These are phyloP conservation scores for Phaeosphaeriaceae sp. DNA, from an alignment of 2,329 filamentous ascomycete species.

Conservation along the genomic window DNA sequence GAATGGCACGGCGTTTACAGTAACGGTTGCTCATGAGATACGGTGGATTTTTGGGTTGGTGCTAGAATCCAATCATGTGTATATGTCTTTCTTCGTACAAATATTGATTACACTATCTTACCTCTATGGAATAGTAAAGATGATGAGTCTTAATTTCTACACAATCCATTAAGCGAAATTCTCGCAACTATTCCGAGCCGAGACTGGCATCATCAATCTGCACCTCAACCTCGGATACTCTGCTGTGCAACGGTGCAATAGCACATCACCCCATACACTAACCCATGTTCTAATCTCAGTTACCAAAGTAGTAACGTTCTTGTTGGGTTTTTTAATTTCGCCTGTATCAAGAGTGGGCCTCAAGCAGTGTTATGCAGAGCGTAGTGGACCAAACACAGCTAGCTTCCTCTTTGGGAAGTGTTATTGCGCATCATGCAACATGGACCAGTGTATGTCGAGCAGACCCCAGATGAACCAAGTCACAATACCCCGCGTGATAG, in stretches of 20 bases:
- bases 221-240: not conserved
- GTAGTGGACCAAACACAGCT: too few relatives aligned
- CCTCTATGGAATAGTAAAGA: not conserved
- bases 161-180: slow-evolving; percentile 13
- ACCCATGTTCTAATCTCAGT: too few relatives aligned
- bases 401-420: slow-evolving; percentile 31
- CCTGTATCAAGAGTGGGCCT: not conserved
- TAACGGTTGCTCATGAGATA: not conserved
- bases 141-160: slow-evolving; percentile 10
- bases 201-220: too few relatives aligned
- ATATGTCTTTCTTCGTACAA: not conserved
- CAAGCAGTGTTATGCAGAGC: not conserved
- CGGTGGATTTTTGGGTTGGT: not conserved
- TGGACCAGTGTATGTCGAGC: slow-evolving; percentile 17
- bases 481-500: slow-evolving; percentile 15
- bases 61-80: not conserved
- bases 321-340: too few relatives aligned
- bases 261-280: too few relatives aligned
- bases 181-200: too few relatives aligned
- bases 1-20: slow-evolving; percentile 10
- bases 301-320: too few relatives aligned
- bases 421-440: slow-evolving; percentile 18
- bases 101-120: not conserved
- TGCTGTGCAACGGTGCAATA: too few relatives aligned
- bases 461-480: slow-evolving; percentile 12